These are phyloP conservation scores for Nothomitra cinnamomea DNA, from an alignment of 2,329 filamentous ascomycete species.

Conservation along the genomic window DNA sequence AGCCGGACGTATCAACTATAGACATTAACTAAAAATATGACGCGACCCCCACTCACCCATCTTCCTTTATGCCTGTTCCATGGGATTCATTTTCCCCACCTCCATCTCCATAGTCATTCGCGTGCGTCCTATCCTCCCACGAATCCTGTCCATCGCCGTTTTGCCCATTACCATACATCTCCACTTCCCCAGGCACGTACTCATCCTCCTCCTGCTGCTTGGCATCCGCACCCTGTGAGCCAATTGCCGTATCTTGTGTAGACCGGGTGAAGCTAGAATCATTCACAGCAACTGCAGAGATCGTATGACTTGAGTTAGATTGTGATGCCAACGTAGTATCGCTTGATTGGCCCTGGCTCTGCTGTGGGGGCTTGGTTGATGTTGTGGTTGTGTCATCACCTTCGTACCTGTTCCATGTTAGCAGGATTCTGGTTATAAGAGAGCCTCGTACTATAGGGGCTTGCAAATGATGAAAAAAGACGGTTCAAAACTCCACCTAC, in stretches of 20 bases:
- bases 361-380: conserved; percentile 5
- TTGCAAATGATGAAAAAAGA: conserved; percentile 1
- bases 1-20: background rate
- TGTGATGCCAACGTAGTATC: background rate
- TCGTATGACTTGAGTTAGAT: conserved; percentile 21
- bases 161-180: conserved; percentile 8
- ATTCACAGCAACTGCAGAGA: conserved; percentile 17
- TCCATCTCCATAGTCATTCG: conserved; percentile 2
- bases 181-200: background rate
- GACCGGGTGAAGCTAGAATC: background rate
- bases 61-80: conserved; percentile 68
- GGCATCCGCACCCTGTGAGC: too few species aligned
- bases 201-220: background rate
- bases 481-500: conserved; percentile 35
- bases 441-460: conserved; percentile 5
- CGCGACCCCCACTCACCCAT: conserved; percentile 57
- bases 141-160: conserved; percentile 5
- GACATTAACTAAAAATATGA: background rate
- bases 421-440: background rate
- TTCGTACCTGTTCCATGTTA: conserved; percentile 12
- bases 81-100: conserved; percentile 17
- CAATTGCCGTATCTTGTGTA: background rate
- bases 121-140: conserved; percentile 3
- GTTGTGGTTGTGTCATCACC: conserved; percentile 14
- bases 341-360: background rate